Evolutionary conservation across 257 asterid species (phyloP), one percentile per base, ranked within the genome.

Genomic region (Capsicum baccatum): DNA sequence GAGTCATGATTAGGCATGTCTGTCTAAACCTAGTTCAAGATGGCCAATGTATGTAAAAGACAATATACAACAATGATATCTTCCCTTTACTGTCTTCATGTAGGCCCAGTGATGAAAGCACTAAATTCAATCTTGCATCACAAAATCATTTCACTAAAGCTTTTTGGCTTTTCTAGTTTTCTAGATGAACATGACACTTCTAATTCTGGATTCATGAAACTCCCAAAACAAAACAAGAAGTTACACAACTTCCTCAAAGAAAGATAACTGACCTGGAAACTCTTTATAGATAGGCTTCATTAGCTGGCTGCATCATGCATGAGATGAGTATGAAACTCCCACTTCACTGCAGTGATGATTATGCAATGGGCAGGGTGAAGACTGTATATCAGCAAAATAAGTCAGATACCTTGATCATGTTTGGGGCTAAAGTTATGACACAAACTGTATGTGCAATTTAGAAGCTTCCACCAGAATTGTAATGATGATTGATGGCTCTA

Each of bases 271-370:
- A 78, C 81, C 64, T 78, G 64, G 33, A 64, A 54, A 78, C 50
- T 78, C 81, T 50, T 74, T 50, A 54, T 52, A 76, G 81, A 50
- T 52, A 76, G 26, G 48, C 1, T 26, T 54, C 64, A 76, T 54
- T 52, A 76, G 81, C 81, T 76, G 21, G 62, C 26, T 26, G 50
- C 62, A 76, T 76, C 81, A 76, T 54, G 9, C 9, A 54, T 78
- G 33, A 52, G 8, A 76, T 26, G 64, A 33, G 64, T 8, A 14
- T 13, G 48, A 26, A 54, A 78, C 81, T 78, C 60, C 64, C 64
- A 76, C 81, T 50, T 14, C 48, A 78, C 19, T 76, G 63, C 81
- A 52, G 63, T 76, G 81, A 71, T 69, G 78, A 71, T 71, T 71
- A 70, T 56, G 42, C 42, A 39, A 39, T 39, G 42, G 42, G 42